Percentiles rank a stretch among this genome's conserved stretches.
These are phyloP conservation scores for rapeseed (Brassica napus) DNA, from an alignment of 345 rosid genomes.

Conservation along the genomic window Da-Ae NC_063438.1:26733501-26734000, in stretches of 20 bases:
- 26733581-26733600: constrained; percentile 76
- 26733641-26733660: neutral
- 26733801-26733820: constrained; percentile 91
- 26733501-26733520: constrained; percentile 93
- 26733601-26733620: constrained; percentile 90
- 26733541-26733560: constrained; percentile 92
- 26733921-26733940: constrained; percentile 84
- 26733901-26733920: constrained; percentile 69
- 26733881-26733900: constrained; percentile 71
- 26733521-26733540: constrained; percentile 92
- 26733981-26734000: constrained; percentile 82
- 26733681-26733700: neutral
- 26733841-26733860: constrained; percentile 75
- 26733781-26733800: constrained; percentile 92
- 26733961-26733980: constrained; percentile 87
- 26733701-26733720: constrained; percentile 99
- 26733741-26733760: constrained; percentile 92
- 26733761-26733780: constrained; percentile 96
- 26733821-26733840: constrained; percentile 69
- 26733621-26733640: constrained; percentile 48
- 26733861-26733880: constrained; percentile 67
- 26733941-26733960: constrained; percentile 97
- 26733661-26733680: neutral
- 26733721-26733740: constrained; percentile 94
- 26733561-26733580: constrained; percentile 91